These are phyloP conservation scores for Salmacisia buchloeana DNA, from an alignment of 1,284 basidiomycete species.

Conservation along the genomic window DNA sequence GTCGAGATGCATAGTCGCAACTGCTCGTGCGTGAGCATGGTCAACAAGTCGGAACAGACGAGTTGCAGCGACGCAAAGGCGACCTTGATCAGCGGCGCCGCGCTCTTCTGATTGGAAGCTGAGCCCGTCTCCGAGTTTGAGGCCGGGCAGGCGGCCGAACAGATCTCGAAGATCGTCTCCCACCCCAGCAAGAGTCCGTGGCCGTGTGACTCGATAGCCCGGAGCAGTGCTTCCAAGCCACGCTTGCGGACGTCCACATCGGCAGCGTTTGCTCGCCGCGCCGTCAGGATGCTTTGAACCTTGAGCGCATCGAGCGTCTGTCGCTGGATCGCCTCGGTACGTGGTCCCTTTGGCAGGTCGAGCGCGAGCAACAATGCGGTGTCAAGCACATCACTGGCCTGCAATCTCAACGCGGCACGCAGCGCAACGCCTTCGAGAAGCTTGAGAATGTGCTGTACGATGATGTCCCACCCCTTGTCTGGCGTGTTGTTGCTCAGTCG, in stretches of 20 bases:
- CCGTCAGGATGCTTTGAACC: constrained; percentile 67
- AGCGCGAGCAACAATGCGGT: constrained; percentile 51
- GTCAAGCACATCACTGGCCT: constrained; percentile 78
- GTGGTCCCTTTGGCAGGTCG: constrained; percentile 11
- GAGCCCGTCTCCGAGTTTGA: background rate
- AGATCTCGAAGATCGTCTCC: constrained; percentile 82
- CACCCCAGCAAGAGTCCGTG: constrained; percentile 86
- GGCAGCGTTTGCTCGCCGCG: constrained; percentile 41
- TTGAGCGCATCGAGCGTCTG: constrained; percentile 76
- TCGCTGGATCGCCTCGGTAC: constrained; percentile 60
- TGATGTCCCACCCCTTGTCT: constrained; percentile 75
- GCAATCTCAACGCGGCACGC: constrained; percentile 72
- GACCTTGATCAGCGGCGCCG: constrained; percentile 61
- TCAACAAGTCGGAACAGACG: constrained; percentile 81
- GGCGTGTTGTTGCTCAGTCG: constrained; percentile 74
- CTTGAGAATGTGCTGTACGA: constrained; percentile 70
- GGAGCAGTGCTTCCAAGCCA: constrained; percentile 80
- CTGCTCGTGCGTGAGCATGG: constrained; percentile 70
- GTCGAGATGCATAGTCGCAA: constrained; percentile 81
- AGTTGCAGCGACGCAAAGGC: constrained; percentile 89
- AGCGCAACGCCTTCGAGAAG: constrained; percentile 65
- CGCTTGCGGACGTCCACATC: constrained; percentile 71
- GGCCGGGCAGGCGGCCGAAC: constrained; percentile 27
- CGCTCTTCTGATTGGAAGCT: background rate
- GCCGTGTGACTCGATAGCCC: constrained; percentile 76